phyloP scores from a whole-genome alignment of 495 filamentous ascomycete genomes.

The Clohesyomyces aquaticus region DNA sequence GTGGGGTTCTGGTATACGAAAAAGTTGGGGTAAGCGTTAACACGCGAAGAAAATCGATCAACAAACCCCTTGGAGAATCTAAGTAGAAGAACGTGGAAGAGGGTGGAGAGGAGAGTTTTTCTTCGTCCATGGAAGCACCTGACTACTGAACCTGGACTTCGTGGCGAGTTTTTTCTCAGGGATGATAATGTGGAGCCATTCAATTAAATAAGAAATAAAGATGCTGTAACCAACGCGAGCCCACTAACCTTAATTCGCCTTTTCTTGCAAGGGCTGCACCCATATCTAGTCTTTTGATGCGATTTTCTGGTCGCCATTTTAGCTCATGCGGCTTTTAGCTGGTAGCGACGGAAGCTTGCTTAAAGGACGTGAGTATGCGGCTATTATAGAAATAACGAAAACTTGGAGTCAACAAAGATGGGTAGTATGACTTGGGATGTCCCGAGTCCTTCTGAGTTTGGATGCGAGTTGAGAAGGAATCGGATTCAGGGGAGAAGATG shows the following conservation, averaged over 20 bases:
- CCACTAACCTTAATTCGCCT: conserved; percentile 38
- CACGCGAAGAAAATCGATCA: not conserved
- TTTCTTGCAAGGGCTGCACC: conserved; percentile 39
- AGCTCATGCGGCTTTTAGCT: not conserved
- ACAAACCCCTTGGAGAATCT: not conserved
- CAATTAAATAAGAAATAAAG: not conserved
- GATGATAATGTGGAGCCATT: not conserved
- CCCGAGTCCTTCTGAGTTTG: no score
- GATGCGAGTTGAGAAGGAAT: no score
- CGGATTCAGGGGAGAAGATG: no score
- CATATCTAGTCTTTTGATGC: conserved; percentile 35
- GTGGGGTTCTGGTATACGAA: no score
- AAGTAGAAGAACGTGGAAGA: not conserved
- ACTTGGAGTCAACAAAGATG: no score
- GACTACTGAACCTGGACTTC: no score
- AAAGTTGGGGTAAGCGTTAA: not conserved
- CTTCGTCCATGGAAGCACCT: no score
- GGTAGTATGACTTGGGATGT: no score
- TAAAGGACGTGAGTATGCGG: no score
- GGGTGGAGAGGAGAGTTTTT: not conserved
- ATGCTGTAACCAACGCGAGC: not conserved
- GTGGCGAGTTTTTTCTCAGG: not conserved
- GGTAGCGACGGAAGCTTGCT: no score
- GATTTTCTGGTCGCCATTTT: conserved; percentile 9
- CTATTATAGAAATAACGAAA: no score